Evolutionary conservation across 768 basidiomycete species (phyloP), one percentile per base, ranked within the genome.

Genomic region (Amanita fuliginea): DNA sequence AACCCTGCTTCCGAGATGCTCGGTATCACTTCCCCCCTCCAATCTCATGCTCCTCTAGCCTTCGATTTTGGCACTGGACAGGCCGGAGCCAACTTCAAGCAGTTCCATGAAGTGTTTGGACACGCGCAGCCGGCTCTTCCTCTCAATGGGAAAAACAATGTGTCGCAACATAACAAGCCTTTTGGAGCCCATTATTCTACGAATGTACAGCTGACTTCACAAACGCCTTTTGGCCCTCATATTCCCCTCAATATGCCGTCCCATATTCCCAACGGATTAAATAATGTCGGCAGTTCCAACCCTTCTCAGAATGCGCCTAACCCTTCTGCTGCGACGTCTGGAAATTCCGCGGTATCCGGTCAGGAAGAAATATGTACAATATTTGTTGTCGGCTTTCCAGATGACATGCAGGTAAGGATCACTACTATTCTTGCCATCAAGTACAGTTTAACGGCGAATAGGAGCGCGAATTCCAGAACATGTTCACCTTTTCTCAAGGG

Each of bases 381-480:
- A 55, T 99, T 99, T 55, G 94, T 99, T 3, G 95, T 98, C 22
- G 96, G 96, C 0, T 99, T 99, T 63, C 96, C 96, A 3, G 96
- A 99, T 51, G 96, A 99, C 59, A 97, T 98, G 89, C 84, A 86
- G 78, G 93, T 90, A 58, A 55, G 84, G 75, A 18, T 18, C 47
- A 39, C 19, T 40, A 3, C 19, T 47, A 30, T 19, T 24, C 48
- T 40, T 26, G 22, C 24, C 16, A 18, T 5, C 11, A 14, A 40
- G 16, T 49, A 46, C 52, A 36, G 54, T 52, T 56, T 55, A 46
- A 54, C 59, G 58, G 49, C 55, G 53, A 46, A 3, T 57, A 97
- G 93, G 96, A 98, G 71, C 91, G 96, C 26, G 96, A 99, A 68
- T 99, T 98, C 65, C 91, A 95, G 65, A 97, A 97, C 63, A 95